phyloP scores from a whole-genome alignment of 371 early-diverging fungal species.

The Blakeslea trispora region DNA sequence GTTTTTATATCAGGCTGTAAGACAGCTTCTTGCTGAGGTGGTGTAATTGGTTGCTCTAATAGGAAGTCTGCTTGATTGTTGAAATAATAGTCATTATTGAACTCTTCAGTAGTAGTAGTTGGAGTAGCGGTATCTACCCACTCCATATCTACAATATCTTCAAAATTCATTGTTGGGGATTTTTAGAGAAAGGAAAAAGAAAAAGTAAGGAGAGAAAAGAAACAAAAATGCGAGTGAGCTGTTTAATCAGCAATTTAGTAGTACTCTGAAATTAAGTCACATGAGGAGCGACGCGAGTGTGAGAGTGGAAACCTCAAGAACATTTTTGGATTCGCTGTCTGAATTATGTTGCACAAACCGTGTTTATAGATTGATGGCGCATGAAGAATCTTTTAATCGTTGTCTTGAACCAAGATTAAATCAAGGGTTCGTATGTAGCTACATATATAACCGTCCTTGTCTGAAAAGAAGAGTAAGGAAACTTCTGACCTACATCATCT shows the following conservation, averaged over 20 bases:
- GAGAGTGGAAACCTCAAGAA: too few relatives aligned
- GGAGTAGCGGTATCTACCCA: constrained; percentile 37
- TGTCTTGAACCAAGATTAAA: too few relatives aligned
- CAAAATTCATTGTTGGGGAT: constrained; percentile 40
- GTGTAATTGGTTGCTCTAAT: constrained; percentile 21
- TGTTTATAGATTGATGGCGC: too few relatives aligned
- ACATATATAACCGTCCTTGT: too few relatives aligned
- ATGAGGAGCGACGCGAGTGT: not conserved
- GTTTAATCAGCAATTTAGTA: not conserved
- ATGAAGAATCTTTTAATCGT: too few relatives aligned
- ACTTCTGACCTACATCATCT: too few relatives aligned
- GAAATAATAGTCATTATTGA: constrained; percentile 13
- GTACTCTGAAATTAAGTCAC: not conserved
- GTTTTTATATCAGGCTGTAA: constrained; percentile 10
- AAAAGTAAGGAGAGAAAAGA: constrained; percentile 7
- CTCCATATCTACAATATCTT: constrained; percentile 54
- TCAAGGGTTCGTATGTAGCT: too few relatives aligned
- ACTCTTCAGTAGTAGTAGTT: constrained; percentile 11
- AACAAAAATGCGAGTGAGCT: constrained; percentile 9
- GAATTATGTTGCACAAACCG: too few relatives aligned
- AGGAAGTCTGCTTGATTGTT: constrained; percentile 18
- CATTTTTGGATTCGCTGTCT: too few relatives aligned
- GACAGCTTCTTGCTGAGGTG: constrained; percentile 6
- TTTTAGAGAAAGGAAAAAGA: constrained; percentile 8
- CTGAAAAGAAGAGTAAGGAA: too few relatives aligned